A percentile compares a stretch with the other conserved stretches of the same genome.
phyloP scores from a whole-genome alignment of 2,329 filamentous ascomycete genomes.

The Fusarium aywerte region DNA sequence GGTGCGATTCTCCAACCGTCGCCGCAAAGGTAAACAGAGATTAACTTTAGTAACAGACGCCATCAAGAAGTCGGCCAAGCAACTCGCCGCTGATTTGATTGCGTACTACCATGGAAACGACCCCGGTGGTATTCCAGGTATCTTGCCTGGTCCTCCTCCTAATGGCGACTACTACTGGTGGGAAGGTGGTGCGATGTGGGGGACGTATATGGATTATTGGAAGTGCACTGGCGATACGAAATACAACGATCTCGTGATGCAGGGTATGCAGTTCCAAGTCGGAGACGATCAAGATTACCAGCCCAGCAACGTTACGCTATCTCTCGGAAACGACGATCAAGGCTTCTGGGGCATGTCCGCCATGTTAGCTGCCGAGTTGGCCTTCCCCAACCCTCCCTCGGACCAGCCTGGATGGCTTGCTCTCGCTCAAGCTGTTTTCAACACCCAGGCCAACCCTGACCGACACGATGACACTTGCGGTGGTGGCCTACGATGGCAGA shows the following conservation, averaged over 20 bases:
- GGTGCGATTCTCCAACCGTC: constrained; percentile 28
- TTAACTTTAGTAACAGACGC: constrained; percentile 46
- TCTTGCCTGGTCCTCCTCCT: constrained; percentile 60
- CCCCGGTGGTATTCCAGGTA: constrained; percentile 58
- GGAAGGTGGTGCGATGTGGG: constrained; percentile 72
- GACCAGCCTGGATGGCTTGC: constrained; percentile 64
- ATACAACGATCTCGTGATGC: constrained; percentile 66
- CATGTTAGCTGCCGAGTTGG: constrained; percentile 68
- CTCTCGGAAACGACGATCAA: constrained; percentile 72
- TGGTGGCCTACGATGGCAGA: constrained; percentile 79
- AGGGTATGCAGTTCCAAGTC: constrained; percentile 64
- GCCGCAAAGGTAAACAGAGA: background rate
- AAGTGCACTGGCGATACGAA: constrained; percentile 67
- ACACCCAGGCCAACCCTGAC: constrained; percentile 62
- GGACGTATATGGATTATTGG: constrained; percentile 73
- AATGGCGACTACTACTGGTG: constrained; percentile 71
- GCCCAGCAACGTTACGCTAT: constrained; percentile 63
- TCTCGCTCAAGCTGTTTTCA: constrained; percentile 72
- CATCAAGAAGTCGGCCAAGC: constrained; percentile 54
- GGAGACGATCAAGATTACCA: constrained; percentile 66
- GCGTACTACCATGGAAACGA: constrained; percentile 60
- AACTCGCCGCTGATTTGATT: constrained; percentile 58
- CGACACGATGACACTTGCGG: constrained; percentile 68
- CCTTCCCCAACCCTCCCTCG: constrained; percentile 64
- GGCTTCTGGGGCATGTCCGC: constrained; percentile 73